Evolutionary conservation across 164 flowering plant species (phyloP).

Genomic region (Vitis riparia): DNA sequence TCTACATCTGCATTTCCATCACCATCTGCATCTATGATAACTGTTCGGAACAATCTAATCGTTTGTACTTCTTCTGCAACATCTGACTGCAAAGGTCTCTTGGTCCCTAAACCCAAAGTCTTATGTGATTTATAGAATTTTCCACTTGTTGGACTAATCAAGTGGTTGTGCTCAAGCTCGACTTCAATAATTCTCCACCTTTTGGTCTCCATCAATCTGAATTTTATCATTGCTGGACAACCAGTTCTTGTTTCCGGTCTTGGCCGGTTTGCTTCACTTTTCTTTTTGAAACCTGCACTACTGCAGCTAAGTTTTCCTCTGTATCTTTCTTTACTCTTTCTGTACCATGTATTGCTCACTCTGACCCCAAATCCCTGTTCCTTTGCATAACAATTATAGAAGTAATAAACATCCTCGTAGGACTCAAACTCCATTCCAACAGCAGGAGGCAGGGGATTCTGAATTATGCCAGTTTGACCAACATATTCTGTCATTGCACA

Average conservation of each 20-base stretch:
- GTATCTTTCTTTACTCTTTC: constrained; percentile 38
- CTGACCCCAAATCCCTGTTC: constrained; percentile 40
- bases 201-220: constrained; percentile 32
- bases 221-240: constrained; percentile 42
- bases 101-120: constrained; percentile 27
- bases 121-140: constrained; percentile 35
- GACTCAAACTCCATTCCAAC: constrained; percentile 45
- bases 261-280: constrained; percentile 34
- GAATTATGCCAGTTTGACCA: constrained; percentile 20
- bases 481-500: constrained; percentile 28
- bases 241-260: constrained; percentile 39
- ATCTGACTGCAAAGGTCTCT: constrained; percentile 25
- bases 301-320: constrained; percentile 46
- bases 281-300: constrained; percentile 41
- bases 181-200: constrained; percentile 39
- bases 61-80: constrained; percentile 29
- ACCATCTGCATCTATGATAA: constrained; percentile 33
- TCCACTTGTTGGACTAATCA: constrained; percentile 28
- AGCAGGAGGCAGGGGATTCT: constrained; percentile 38
- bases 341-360: constrained; percentile 43
- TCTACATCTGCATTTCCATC: constrained; percentile 22
- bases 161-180: constrained; percentile 41
- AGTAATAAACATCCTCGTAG: constrained; percentile 36
- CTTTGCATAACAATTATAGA: constrained; percentile 34
- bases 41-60: constrained; percentile 39